Base-by-base conservation (phyloP, 2,329 filamentous ascomycete species). In the Tolypocladium endophyticum region DNA sequence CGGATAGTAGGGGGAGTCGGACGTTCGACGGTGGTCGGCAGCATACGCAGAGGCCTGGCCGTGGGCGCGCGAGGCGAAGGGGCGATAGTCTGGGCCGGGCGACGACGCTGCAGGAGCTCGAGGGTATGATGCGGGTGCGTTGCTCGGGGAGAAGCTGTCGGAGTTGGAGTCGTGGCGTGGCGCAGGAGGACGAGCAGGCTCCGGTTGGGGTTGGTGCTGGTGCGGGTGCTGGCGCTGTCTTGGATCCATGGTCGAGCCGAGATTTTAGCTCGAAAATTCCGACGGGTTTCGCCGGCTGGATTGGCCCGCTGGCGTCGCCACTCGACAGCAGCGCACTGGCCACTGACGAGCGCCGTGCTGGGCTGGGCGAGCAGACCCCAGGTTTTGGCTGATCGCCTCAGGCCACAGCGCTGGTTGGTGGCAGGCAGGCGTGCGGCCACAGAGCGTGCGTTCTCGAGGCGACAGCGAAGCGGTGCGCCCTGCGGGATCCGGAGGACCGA, bases 1-100 rank as follows among this genome's bases (percentile, higher is more conserved):
- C n/a, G 72, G 62, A 62, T 75, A 75, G 64, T 73, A 79, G 55
- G 71, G 68, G n/a, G 76, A 72, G 64, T 79, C 77, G 64, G 77
- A 77, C 28, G 73, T 72, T 62, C 73, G 73, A 62, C 75, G 73
- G 61, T 66, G 64, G 60, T 70, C 70, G 61, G 66, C 64, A 60
- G 65, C 67, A 67, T 73, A 72, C 59, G 70, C 67, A 65, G 67
- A 61, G 59, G 62, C 53, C 18, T 54, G 47, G 45, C 47, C 30
- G 45, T 18, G 47, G 28, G 47, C 28, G 18, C 55, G 47, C 50
- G 50, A 20, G 43, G 41, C 20, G 38, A 60, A 62, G 50, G 56
- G 52, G 41, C 54, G 58, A 52, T 43, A 39, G 59, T 6, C 57
- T 20, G 43, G 4, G 63, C 47, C 55, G 53, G 57, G 62, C 54